A percentile compares a stretch with the other conserved stretches of the same genome.
phyloP scores from a whole-genome alignment of 495 filamentous ascomycete species.

The Penicillium manginii region DNA sequence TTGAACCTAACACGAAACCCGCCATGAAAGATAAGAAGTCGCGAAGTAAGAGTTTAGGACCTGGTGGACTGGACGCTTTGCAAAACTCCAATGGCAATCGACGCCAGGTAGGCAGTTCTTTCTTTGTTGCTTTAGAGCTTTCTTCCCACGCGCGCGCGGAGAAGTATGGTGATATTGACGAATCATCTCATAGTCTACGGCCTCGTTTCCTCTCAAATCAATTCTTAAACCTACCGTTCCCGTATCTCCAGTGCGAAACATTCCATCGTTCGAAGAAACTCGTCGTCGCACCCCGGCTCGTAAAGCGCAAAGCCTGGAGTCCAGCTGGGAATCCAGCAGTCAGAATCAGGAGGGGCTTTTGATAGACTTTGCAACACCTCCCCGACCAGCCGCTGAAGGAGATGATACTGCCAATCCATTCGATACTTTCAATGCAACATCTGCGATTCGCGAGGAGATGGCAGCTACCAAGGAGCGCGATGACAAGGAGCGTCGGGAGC shows the following conservation, averaged over 20 bases:
- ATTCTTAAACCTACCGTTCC: constrained; percentile 87
- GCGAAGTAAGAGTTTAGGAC: constrained; percentile 93
- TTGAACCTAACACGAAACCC: constrained; percentile 34
- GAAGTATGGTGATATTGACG: constrained; percentile 8
- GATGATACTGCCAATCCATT: constrained; percentile 59
- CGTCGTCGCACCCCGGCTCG: constrained; percentile 46
- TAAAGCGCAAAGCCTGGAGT: constrained; percentile 27
- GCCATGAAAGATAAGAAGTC: constrained; percentile 68
- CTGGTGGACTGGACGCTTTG: constrained; percentile 82
- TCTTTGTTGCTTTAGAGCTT: constrained; percentile 3
- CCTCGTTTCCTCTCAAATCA: constrained; percentile 65
- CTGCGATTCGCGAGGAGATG: constrained; percentile 66
- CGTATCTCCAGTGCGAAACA: constrained; percentile 62
- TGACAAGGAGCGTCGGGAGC: constrained; percentile 65
- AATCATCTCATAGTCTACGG: constrained; percentile 49
- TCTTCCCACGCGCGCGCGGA: constrained; percentile 7
- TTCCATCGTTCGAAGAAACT: constrained; percentile 53
- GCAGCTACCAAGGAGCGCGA: constrained; percentile 74
- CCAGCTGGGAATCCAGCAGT: constrained; percentile 16
- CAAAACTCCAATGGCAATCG: constrained; percentile 80
- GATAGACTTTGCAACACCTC: constrained; percentile 53
- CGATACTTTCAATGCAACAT: constrained; percentile 57
- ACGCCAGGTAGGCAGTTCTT: constrained; percentile 64
- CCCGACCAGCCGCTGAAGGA: constrained; percentile 32
- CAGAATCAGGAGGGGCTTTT: constrained; percentile 41